Conservation (phyloP, 116 monocot species). For the Posidonia oceanica region DNA sequence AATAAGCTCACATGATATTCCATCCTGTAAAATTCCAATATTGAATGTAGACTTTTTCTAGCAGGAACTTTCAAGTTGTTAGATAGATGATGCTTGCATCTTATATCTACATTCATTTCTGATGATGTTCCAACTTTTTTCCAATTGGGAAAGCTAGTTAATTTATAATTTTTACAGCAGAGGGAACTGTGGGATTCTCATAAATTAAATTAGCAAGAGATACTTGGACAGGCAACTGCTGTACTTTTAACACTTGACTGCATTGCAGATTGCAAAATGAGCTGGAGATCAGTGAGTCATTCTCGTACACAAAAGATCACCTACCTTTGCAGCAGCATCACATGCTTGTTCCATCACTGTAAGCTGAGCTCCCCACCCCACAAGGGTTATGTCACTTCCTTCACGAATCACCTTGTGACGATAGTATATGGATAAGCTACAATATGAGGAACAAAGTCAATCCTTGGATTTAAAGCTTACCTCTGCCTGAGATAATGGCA, state of each 20-base stretch:
- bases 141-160: no score
- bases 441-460: neutral
- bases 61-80: neutral
- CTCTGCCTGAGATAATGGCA: conserved; percentile 90
- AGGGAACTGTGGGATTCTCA: no score
- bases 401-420: conserved; percentile 58
- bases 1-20: conserved; percentile 89
- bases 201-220: no score
- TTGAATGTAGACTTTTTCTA: neutral
- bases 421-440: neutral
- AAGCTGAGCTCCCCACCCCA: conserved; percentile 98
- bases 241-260: no score
- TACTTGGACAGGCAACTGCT: no score
- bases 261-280: no score
- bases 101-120: no score
- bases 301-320: neutral
- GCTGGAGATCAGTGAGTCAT: no score
- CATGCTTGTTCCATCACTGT: conserved; percentile 82
- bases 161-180: no score
- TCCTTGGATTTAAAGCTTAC: conserved; percentile 13
- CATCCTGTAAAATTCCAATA: conserved; percentile 45
- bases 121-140: no score
- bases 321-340: conserved; percentile 73
- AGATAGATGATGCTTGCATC: no score
- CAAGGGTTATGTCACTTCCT: conserved; percentile 90